These are phyloP conservation scores for Geotrichum carabidarum DNA, from an alignment of 1,139 yeast species.

Conservation along the genomic window DNA sequence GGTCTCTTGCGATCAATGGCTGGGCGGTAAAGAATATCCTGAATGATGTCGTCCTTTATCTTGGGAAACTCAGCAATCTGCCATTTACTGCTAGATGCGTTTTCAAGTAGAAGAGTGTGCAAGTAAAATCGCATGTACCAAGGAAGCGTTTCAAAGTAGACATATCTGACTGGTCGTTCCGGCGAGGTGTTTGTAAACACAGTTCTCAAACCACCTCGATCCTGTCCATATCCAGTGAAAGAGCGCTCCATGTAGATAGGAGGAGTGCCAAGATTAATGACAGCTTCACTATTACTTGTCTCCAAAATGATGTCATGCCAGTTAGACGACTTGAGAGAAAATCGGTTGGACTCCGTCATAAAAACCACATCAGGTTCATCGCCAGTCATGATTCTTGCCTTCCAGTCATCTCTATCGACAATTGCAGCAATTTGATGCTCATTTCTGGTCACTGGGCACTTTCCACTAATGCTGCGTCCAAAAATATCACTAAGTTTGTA, in stretches of 20 bases:
- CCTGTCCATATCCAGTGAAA: slow-evolving; percentile 87
- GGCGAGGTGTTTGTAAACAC: slow-evolving; percentile 62
- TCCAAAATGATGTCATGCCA: slow-evolving; percentile 40
- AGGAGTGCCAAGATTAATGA: slow-evolving; percentile 43
- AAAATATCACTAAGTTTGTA: slow-evolving; percentile 63
- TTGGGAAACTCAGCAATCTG: slow-evolving; percentile 3
- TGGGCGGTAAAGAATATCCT: slow-evolving; percentile 61
- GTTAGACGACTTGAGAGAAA: slow-evolving; percentile 27
- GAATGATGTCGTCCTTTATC: slow-evolving; percentile 40
- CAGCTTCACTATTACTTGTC: slow-evolving; percentile 35
- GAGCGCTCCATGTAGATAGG: slow-evolving; percentile 79
- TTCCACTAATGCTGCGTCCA: slow-evolving; percentile 62
- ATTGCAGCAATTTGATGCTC: slow-evolving; percentile 26
- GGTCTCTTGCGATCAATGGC: slow-evolving; percentile 79
- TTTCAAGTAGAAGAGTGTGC: slow-evolving; percentile 49
- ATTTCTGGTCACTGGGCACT: slow-evolving; percentile 46
- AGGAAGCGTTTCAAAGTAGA: slow-evolving; percentile 79
- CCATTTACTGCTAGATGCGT: slow-evolving; percentile 6
- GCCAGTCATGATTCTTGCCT: slow-evolving; percentile 17
- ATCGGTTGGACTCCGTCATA: slow-evolving; percentile 17
- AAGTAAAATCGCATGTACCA: slow-evolving; percentile 88
- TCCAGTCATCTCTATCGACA: slow-evolving; percentile 33
- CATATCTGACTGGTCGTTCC: slow-evolving; percentile 45
- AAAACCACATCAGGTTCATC: slow-evolving; percentile 14
- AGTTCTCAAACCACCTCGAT: slow-evolving; percentile 81